These are phyloP conservation scores for Verticillium klebahnii DNA, from an alignment of 2,329 filamentous ascomycete species.

Conservation along the genomic window DNA sequence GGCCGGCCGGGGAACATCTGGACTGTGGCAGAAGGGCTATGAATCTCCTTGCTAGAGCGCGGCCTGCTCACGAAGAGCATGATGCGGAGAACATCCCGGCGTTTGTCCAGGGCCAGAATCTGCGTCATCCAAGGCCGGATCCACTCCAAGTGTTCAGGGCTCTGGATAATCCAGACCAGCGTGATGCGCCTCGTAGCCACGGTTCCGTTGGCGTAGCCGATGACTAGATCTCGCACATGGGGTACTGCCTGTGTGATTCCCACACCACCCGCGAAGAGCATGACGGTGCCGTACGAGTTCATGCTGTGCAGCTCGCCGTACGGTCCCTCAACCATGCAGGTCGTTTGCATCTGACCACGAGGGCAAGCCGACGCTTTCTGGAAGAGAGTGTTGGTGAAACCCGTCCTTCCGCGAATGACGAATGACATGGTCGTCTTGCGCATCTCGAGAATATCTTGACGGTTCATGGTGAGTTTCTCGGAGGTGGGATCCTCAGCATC, in stretches of 20 bases:
- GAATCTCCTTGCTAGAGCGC: slow-evolving; percentile 73
- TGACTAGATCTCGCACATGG: slow-evolving; percentile 67
- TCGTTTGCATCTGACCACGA: slow-evolving; percentile 57
- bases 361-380: slow-evolving; percentile 59
- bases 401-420: slow-evolving; percentile 68
- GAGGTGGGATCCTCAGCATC: slow-evolving; percentile 47
- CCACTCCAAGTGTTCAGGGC: slow-evolving; percentile 77
- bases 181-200: slow-evolving; percentile 68
- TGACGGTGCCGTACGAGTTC: slow-evolving; percentile 71
- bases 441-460: slow-evolving; percentile 54
- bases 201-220: slow-evolving; percentile 63
- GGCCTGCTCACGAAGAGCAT: slow-evolving; percentile 75
- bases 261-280: slow-evolving; percentile 76
- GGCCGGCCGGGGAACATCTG: slow-evolving; percentile 81
- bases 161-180: slow-evolving; percentile 76
- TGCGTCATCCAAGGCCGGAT: slow-evolving; percentile 81
- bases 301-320: slow-evolving; percentile 70
- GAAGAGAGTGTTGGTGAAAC: slow-evolving; percentile 67
- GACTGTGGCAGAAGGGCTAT: slow-evolving; percentile 70
- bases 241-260: slow-evolving; percentile 78
- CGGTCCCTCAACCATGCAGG: slow-evolving; percentile 68
- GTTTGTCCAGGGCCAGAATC: slow-evolving; percentile 69
- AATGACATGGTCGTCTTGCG: slow-evolving; percentile 65
- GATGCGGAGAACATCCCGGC: slow-evolving; percentile 69
- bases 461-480: slow-evolving; percentile 55